Percentiles rank a stretch among this genome's conserved stretches.
Conservation (phyloP, 2,329 filamentous ascomycete genomes). For the Pseudogymnoascus sp. region DNA sequence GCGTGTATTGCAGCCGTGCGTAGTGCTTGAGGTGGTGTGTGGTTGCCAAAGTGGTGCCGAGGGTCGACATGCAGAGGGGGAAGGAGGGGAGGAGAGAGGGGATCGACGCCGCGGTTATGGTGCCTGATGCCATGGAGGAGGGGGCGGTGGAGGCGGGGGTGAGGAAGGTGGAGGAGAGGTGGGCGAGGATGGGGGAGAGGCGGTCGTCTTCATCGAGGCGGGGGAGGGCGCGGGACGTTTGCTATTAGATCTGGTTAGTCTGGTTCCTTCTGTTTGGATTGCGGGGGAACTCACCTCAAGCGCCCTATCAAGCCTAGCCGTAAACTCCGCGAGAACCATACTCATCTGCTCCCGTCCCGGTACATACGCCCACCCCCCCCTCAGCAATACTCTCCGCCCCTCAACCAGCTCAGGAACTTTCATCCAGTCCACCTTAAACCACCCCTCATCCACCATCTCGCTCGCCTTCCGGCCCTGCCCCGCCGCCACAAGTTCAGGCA, state of each 20-base stretch:
- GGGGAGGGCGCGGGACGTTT: slow-evolving; percentile 84
- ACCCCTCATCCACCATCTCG: slow-evolving; percentile 66
- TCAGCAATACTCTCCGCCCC: slow-evolving; percentile 66
- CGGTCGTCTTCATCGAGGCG: slow-evolving; percentile 89
- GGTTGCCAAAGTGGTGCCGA: slow-evolving; percentile 78
- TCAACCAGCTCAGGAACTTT: slow-evolving; percentile 87
- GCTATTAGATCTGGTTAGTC: slow-evolving; percentile 35
- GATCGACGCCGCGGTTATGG: slow-evolving; percentile 68
- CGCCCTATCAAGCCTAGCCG: slow-evolving; percentile 67
- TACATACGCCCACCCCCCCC: slow-evolving; percentile 81
- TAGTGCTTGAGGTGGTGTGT: slow-evolving; percentile 90
- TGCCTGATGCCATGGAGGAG: slow-evolving; percentile 54
- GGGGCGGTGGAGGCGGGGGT: slow-evolving; percentile 81
- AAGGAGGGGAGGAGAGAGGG: slow-evolving; percentile 75
- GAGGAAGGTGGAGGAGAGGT: slow-evolving; percentile 93
- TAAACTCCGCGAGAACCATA: slow-evolving; percentile 85
- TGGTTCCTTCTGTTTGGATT: background rate
- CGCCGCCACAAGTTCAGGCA: slow-evolving; percentile 28
- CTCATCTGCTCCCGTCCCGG: slow-evolving; percentile 79
- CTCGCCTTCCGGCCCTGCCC: slow-evolving; percentile 32
- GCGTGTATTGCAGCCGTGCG: slow-evolving; percentile 85
- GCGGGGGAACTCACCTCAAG: slow-evolving; percentile 56
- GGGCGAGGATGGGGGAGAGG: slow-evolving; percentile 63
- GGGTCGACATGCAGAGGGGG: slow-evolving; percentile 86
- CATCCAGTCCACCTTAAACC: slow-evolving; percentile 97